Evolutionary conservation across 2,329 filamentous ascomycete genomes (phyloP).

Genomic region (Scleromitrula shiraiana): DNA sequence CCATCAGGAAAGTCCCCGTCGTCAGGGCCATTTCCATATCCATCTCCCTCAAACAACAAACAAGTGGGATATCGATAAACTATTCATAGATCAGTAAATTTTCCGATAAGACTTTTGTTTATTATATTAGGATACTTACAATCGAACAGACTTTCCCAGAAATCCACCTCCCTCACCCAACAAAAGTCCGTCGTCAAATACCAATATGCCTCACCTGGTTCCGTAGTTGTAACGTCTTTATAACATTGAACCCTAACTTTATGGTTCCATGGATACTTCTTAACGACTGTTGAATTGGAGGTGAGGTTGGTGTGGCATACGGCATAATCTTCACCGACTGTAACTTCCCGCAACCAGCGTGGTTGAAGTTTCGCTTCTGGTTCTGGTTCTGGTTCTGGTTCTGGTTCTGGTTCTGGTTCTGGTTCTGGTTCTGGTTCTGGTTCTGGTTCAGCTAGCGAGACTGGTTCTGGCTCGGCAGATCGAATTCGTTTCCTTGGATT

Average conservation of each 20-base stretch:
- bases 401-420: background rate
- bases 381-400: background rate
- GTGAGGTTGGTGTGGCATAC: conserved; percentile 8
- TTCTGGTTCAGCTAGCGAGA: too few relatives aligned
- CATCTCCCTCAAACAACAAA: background rate
- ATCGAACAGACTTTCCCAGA: conserved; percentile 17
- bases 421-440: background rate
- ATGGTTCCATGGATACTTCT: conserved; percentile 1
- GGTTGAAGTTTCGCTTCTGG: background rate
- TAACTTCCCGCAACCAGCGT: conserved; percentile 15
- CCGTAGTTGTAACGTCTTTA: background rate
- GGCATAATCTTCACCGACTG: conserved; percentile 18
- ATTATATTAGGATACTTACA: conserved; percentile 9
- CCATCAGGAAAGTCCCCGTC: too few relatives aligned
- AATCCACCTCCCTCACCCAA: conserved; percentile 17
- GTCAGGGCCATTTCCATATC: too few relatives aligned
- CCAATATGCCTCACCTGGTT: conserved; percentile 13
- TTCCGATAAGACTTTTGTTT: background rate
- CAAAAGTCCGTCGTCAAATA: conserved; percentile 20
- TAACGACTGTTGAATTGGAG: conserved; percentile 1
- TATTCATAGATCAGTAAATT: background rate
- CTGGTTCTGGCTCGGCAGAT: too few relatives aligned
- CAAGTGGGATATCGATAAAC: conserved; percentile 3
- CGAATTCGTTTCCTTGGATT: too few relatives aligned
- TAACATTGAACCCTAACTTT: conserved; percentile 4